phyloP scores from a whole-genome alignment of 139 green algal genomes.

The Gonium pectorale region DNA sequence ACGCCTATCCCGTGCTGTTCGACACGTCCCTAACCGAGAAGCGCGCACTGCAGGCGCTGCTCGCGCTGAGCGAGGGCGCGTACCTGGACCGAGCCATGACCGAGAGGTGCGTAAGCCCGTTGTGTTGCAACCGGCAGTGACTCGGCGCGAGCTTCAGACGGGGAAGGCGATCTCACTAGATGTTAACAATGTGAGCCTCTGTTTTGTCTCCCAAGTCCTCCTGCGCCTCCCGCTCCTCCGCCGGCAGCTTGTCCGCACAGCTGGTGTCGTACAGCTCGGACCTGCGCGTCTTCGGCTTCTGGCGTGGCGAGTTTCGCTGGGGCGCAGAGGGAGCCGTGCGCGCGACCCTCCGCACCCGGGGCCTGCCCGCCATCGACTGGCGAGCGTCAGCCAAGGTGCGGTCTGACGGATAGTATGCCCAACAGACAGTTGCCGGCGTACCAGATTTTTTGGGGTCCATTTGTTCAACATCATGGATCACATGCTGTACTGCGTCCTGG shows the following conservation, averaged over 20 bases:
- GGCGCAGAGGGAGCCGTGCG: background rate
- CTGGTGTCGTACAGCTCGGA: conserved; percentile 34
- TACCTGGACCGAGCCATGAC: conserved; percentile 13
- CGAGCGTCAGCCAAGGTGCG: background rate
- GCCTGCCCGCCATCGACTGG: conserved; percentile 34
- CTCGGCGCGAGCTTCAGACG: no score
- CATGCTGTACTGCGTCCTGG: background rate
- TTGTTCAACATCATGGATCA: background rate
- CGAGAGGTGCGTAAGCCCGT: conserved; percentile 1
- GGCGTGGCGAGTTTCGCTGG: background rate
- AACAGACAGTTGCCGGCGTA: no score
- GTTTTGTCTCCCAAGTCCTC: no score
- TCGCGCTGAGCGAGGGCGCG: conserved; percentile 2
- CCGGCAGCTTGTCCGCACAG: conserved; percentile 20
- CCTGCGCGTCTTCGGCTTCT: conserved; percentile 13
- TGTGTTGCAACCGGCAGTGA: no score
- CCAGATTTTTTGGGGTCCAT: no score
- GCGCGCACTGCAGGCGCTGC: background rate
- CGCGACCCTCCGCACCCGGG: background rate
- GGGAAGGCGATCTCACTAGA: no score
- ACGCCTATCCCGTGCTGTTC: conserved; percentile 27
- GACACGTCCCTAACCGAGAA: background rate
- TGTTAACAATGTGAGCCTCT: no score
- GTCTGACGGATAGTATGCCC: no score
- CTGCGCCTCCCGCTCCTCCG: background rate